Percentiles rank a stretch among this genome's conserved stretches.
Evolutionary conservation across 2,329 filamentous ascomycete genomes (phyloP).

Genomic region (Paraphaeosphaeria minitans): DNA sequence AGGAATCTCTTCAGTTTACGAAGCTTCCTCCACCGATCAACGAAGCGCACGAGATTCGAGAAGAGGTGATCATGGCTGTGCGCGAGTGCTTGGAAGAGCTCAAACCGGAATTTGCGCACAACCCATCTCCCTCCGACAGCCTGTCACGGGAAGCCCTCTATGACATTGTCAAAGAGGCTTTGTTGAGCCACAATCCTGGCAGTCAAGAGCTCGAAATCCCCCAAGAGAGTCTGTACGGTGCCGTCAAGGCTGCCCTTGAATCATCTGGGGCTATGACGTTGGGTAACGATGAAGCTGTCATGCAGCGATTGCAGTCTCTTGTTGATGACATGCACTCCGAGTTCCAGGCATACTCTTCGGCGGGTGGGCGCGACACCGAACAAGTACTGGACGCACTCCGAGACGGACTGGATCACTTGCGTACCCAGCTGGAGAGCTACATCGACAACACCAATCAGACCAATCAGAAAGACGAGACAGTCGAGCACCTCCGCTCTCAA

Average conservation of each 20-base stretch:
- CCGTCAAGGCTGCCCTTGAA: constrained; percentile 61
- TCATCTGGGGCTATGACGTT: constrained; percentile 58
- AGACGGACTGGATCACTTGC: constrained; percentile 81
- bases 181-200: constrained; percentile 54
- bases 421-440: constrained; percentile 79
- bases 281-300: constrained; percentile 62
- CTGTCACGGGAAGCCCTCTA: constrained; percentile 62
- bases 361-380: constrained; percentile 81
- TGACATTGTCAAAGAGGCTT: constrained; percentile 63
- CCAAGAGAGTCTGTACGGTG: constrained; percentile 61
- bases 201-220: constrained; percentile 54
- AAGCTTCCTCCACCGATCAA: constrained; percentile 73
- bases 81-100: constrained; percentile 86
- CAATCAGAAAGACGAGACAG: constrained; percentile 76
- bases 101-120: constrained; percentile 57
- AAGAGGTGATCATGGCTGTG: constrained; percentile 83
- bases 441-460: constrained; percentile 73
- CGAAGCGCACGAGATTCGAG: constrained; percentile 71
- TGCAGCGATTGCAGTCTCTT: constrained; percentile 63
- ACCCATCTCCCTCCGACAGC: constrained; percentile 45
- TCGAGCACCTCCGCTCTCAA: constrained; percentile 68
- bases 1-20: constrained; percentile 84
- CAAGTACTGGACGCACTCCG: constrained; percentile 87
- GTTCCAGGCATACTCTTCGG: constrained; percentile 79
- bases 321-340: constrained; percentile 66